phyloP scores from a whole-genome alignment of 495 filamentous ascomycete genomes.

The Penicillium egyptiacum region DNA sequence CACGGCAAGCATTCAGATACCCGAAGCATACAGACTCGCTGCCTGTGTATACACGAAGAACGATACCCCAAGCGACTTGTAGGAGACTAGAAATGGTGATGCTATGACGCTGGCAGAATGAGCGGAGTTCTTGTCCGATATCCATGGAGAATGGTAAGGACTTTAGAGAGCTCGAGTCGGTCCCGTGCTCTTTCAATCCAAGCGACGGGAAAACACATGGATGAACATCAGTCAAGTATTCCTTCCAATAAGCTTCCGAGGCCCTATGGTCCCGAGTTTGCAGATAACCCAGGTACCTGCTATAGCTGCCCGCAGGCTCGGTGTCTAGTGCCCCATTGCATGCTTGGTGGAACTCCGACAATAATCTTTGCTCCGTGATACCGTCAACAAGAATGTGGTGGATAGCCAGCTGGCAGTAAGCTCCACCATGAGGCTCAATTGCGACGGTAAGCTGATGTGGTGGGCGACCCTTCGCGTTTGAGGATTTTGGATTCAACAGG shows the following conservation, averaged over 20 bases:
- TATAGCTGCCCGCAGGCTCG: neutral
- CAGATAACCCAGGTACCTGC: neutral
- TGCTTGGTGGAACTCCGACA: slow-evolving; percentile 23
- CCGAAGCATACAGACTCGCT: slow-evolving; percentile 46
- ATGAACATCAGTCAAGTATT: slow-evolving; percentile 13
- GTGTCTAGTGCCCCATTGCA: neutral
- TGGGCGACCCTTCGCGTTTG: slow-evolving; percentile 7
- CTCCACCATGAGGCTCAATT: slow-evolving; percentile 21
- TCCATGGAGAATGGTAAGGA: neutral
- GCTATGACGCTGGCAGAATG: slow-evolving; percentile 22
- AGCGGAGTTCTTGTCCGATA: neutral
- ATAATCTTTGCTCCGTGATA: slow-evolving; percentile 21
- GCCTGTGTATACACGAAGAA: slow-evolving; percentile 40
- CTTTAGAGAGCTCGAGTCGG: neutral
- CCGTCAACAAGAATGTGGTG: slow-evolving; percentile 44
- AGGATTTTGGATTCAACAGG: slow-evolving; percentile 12
- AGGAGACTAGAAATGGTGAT: slow-evolving; percentile 35
- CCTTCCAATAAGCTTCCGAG: slow-evolving; percentile 13
- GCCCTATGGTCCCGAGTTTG: neutral
- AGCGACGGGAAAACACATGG: slow-evolving; percentile 6
- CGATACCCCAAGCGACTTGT: slow-evolving; percentile 46
- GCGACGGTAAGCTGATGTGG: slow-evolving; percentile 40
- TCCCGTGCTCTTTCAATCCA: neutral
- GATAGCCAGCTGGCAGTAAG: slow-evolving; percentile 44
- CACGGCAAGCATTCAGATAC: slow-evolving; percentile 31